Evolutionary conservation across 192 early-diverging fungal genomes (phyloP), one percentile per base, ranked within the genome.

Genomic region (Funneliformis geosporum): DNA sequence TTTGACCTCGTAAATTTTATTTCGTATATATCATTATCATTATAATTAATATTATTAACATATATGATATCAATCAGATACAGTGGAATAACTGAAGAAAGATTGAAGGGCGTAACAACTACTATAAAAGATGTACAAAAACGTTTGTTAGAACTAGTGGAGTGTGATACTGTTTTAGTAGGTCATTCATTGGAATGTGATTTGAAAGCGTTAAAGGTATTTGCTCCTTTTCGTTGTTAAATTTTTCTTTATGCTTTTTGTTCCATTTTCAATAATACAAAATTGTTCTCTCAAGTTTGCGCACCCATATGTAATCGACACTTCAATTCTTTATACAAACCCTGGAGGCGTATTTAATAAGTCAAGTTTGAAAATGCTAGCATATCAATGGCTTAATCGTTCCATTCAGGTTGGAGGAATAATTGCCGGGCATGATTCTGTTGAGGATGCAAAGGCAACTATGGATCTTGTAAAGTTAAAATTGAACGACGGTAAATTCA

Each of bases 131-230:
- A 87, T 47, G 87, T 86, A 1, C 90, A 91, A 79, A 84, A 85
- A 28, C 77, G 79, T 23, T 18, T 91, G 12, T 73, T 81, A 33
- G 73, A 83, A 27, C 33, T 89, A 4, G 78, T 91, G 1, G 81
- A 86, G 42, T 80, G 82, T 28, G 73, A 88, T 47, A 85, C 84
- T 11, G 85, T 91, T 66, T 64, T 91, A 9, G 78, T 88, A 0
- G 90, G 90, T 8, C 90, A 91, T 75, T 84, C 84, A 40, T 85
- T 94, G 14, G 90, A 94, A 44, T 91, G 89, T 72, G 93, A 94
- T 83, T 81, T 94, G 76, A 88, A 85, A 12, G 91, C 91, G 0
- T 80, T 94, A 65, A 82, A 88, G 79, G 83, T 84, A 81, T 27
- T 8, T 25, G 27, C 10, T 12, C 1, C n/a, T n/a, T n/a, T n/a